Evolutionary conservation across 441 rosid genomes (phyloP), one percentile per base, ranked within the genome.

Genomic region (Erodium texanum): DNA sequence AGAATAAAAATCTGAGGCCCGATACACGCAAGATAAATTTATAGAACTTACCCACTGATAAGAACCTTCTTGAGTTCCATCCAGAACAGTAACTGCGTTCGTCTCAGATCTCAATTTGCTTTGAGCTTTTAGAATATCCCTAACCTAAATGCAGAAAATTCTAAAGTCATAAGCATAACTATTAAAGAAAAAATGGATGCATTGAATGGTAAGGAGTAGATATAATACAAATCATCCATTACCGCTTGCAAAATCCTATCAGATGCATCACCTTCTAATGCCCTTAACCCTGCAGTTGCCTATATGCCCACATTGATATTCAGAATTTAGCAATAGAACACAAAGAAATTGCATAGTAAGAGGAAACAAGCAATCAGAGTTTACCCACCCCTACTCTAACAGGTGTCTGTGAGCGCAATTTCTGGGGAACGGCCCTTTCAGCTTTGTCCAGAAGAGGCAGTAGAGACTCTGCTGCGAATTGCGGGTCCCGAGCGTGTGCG

Each of bases 271-370:
- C 75, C 86, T 76, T 82, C 96, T 79, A 93, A 76, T 41, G 89
- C 86, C 79, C 97, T 89, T 80, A 94, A 81, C 22, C 97, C 99
- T 16, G 99, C 99, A 68, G 97, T 91, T 52, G 99, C 99, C 99
- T 94, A 59, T 34, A 69, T 0, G 72, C 62, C 11, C 20, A 69
- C 56, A 79, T 34, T 32, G 11, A 68, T 68, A 72, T 50, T 7
- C 58, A 45, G 59, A 34, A 54, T 23, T 70, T 41, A 75, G 66
- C 32, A 76, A 68, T 36, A 65, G 65, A 68, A 50, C 68, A 15
- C 43, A 64, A 32, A 20, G 14, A 62, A 65, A 34, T 14, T 8
- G 4, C 16, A 29, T n/a, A 18, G 63, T 27, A 45, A 63, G 45
- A 36, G 66, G 24, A 15, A 65, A 58, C 45, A 15, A 71, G 14